Base-by-base conservation (phyloP, 129 eudicot genomes). In the Escallonia rubra region DNA sequence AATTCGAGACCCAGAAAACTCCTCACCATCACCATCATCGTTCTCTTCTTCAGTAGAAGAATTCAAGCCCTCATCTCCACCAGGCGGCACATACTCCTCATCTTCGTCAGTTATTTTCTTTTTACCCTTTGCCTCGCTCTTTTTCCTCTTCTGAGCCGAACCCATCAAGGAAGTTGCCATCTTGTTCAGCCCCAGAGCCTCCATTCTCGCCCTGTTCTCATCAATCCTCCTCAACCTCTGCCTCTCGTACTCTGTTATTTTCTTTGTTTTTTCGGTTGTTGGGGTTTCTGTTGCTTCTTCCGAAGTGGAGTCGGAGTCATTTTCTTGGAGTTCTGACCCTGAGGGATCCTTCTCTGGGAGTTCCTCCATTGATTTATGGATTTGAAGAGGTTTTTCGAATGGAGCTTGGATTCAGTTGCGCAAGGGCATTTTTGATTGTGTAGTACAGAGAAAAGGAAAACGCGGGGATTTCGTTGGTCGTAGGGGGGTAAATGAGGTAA, bases 121-220 rank as follows among this genome's bases (percentile, higher is more conserved):
- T 70, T 86, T 88, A 0, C 84, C 86, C 76, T 84, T 86, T 7
- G 15, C 53, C 13, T 77, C 81, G 2, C 8, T 63, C 65, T 61
- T 66, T 41, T 67, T 76, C 23, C 67, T 71, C 15, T 70, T 84
- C 23, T 60, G 70, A 59, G 51, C 49, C 34, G 80, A 70, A 71
- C 79, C 70, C 85, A 80, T 77, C 2, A 89, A 73, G 1, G 87
- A 82, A 79, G 59, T 56, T 7, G 94, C 94, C 78, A 85, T 83
- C 68, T 85, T 85, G 16, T 57, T 74, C 74, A 94, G 65, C 11
- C 97, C 99, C 88, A 94, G 51, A 10, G 96, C 90, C 67, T 79
- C 83, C 97, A 94, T 89, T 76, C 97, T 83, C 13, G 78, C 91
- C 63, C 69, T 94, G 78, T 94, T 94, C 66, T 87, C 93, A 43